Conservation (phyloP, 768 basidiomycete genomes). For the Auriscalpium vulgare region DNA sequence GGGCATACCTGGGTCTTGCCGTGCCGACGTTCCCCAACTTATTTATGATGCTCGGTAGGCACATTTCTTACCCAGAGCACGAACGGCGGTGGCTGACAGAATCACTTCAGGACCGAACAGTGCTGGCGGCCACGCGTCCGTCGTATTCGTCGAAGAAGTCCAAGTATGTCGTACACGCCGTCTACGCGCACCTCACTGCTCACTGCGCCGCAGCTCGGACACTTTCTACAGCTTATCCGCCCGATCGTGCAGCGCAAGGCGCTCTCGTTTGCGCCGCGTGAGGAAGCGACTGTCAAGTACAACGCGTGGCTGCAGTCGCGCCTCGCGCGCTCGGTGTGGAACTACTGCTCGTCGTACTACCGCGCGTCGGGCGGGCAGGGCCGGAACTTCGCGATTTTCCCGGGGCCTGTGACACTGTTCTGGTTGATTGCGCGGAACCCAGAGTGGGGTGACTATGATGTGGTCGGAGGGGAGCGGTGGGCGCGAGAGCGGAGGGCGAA, state of each 20-base stretch:
- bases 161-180: conserved; percentile 30
- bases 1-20: conserved; percentile 40
- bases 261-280: conserved; percentile 41
- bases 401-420: conserved; percentile 42
- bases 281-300: conserved; percentile 40
- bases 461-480: conserved; percentile 31
- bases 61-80: neutral
- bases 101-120: conserved; percentile 37
- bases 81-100: neutral
- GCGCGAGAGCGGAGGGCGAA: conserved; percentile 17
- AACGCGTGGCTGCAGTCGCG: conserved; percentile 44
- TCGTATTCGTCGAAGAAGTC: conserved; percentile 46
- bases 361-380: conserved; percentile 27
- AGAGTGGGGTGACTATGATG: conserved; percentile 35
- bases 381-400: conserved; percentile 43
- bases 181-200: neutral
- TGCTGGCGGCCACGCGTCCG: conserved; percentile 49
- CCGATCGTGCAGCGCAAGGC: conserved; percentile 42
- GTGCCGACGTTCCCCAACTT: conserved; percentile 15
- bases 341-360: conserved; percentile 49
- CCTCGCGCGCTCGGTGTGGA: conserved; percentile 42
- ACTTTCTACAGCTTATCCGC: conserved; percentile 41
- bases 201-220: conserved; percentile 33
- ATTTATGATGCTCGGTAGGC: conserved; percentile 13
- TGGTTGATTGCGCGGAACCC: conserved; percentile 43